Conservation (phyloP, 2,329 filamentous ascomycete genomes). For the Hypoxylon sp. region DNA sequence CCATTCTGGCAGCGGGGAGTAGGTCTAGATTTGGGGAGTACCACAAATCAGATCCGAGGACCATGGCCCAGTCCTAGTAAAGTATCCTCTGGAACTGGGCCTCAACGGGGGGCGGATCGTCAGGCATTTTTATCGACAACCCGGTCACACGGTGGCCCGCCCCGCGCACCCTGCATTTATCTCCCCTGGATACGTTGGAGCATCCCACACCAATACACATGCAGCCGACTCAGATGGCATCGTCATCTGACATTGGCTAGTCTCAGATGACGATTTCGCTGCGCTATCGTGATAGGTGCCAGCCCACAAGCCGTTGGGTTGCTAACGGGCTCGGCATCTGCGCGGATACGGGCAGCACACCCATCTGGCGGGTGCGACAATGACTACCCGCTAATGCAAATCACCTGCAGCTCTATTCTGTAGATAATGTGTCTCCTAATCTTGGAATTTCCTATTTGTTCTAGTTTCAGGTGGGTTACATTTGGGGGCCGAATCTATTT, state of each 20-base stretch:
- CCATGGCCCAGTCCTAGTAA: constrained; percentile 30
- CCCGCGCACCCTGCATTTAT: constrained; percentile 28
- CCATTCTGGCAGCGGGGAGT: constrained; percentile 24
- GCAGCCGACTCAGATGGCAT: constrained; percentile 38
- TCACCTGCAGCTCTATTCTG: constrained; percentile 34
- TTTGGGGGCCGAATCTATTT: constrained; percentile 28
- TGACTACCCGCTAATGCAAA: constrained; percentile 46
- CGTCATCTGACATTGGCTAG: constrained; percentile 47
- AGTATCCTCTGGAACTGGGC: constrained; percentile 19
- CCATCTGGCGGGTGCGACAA: constrained; percentile 39
- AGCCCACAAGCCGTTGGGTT: constrained; percentile 41
- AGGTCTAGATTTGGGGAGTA: constrained; percentile 11
- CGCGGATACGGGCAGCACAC: constrained; percentile 37
- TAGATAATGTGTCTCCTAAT: constrained; percentile 41
- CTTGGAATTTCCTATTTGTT: constrained; percentile 42
- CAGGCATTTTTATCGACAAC: constrained; percentile 41
- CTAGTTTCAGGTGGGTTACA: constrained; percentile 36
- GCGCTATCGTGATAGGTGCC: constrained; percentile 42
- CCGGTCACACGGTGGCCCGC: constrained; percentile 34
- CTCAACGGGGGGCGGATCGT: constrained; percentile 34
- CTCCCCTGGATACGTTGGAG: constrained; percentile 37
- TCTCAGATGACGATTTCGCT: constrained; percentile 37
- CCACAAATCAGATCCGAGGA: constrained; percentile 35
- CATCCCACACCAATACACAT: constrained; percentile 40
- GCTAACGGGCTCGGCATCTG: constrained; percentile 40